Conservation (phyloP, 192 early-diverging fungal genomes). For the Lobosporangium transversale region DNA sequence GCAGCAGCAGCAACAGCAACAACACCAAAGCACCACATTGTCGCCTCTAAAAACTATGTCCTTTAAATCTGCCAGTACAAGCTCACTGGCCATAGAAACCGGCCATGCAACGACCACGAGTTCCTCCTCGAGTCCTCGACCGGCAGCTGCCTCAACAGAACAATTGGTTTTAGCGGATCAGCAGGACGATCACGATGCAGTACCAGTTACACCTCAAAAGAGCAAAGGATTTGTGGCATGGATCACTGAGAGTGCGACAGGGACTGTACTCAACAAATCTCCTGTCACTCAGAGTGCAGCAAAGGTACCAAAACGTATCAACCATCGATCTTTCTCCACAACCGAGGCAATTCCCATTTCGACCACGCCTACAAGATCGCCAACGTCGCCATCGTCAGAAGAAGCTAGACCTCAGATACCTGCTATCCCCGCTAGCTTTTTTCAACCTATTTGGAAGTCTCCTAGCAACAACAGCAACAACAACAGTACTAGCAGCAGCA, state of each 20-base stretch:
- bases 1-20: too few species aligned
- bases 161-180: slow-evolving; percentile 14
- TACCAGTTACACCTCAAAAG: slow-evolving; percentile 5
- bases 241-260: slow-evolving; percentile 45
- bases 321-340: slow-evolving; percentile 18
- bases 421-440: slow-evolving; percentile 48
- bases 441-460: slow-evolving; percentile 46
- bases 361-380: neutral
- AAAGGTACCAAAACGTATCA: slow-evolving; percentile 44
- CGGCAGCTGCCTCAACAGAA: slow-evolving; percentile 31
- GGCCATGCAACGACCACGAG: slow-evolving; percentile 21
- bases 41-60: slow-evolving; percentile 31
- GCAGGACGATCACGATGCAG: neutral
- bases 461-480: too few species aligned
- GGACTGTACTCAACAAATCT: slow-evolving; percentile 41
- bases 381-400: slow-evolving; percentile 18
- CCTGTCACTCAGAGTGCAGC: slow-evolving; percentile 38
- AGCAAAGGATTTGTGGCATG: slow-evolving; percentile 37
- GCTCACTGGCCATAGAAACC: slow-evolving; percentile 37
- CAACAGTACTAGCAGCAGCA: too few species aligned
- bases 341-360: slow-evolving; percentile 21
- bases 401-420: slow-evolving; percentile 46
- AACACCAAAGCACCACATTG: too few species aligned
- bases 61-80: slow-evolving; percentile 48
- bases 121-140: neutral